phyloP scores from a whole-genome alignment of 2,329 filamentous ascomycete genomes.

The Fusarium sp. region DNA sequence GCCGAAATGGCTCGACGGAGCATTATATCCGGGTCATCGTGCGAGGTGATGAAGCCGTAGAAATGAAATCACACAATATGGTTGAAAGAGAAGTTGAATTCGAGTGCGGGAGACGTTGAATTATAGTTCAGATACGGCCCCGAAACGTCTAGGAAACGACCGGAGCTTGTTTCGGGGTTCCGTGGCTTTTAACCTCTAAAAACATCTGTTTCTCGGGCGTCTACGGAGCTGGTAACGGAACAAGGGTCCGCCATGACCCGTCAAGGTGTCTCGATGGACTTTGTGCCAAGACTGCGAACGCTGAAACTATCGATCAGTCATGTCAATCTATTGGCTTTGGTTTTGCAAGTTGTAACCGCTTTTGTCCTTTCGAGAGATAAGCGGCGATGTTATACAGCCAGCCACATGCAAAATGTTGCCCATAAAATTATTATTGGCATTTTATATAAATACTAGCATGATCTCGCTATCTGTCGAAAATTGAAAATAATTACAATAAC shows the following conservation, averaged over 20 bases:
- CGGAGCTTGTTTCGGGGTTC: constrained; percentile 26
- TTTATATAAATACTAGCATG: constrained; percentile 4
- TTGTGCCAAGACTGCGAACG: constrained; percentile 10
- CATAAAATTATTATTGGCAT: background rate
- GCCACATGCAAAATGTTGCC: constrained; percentile 2
- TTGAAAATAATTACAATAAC: background rate
- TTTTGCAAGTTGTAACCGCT: background rate
- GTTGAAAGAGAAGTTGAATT: constrained; percentile 5
- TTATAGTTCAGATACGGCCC: constrained; percentile 34
- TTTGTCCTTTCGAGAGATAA: constrained; percentile 10
- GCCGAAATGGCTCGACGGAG: constrained; percentile 13
- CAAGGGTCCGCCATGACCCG: constrained; percentile 11
- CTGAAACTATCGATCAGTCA: constrained; percentile 5
- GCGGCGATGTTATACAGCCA: constrained; percentile 8
- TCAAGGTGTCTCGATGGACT: constrained; percentile 8
- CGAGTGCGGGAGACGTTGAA: constrained; percentile 34
- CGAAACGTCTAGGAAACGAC: constrained; percentile 25
- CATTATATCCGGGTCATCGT: constrained; percentile 11
- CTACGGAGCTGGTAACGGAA: constrained; percentile 32
- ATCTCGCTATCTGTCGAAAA: constrained; percentile 3
- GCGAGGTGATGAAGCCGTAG: background rate
- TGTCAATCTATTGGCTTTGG: constrained; percentile 32
- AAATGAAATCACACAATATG: background rate
- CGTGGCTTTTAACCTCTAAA: constrained; percentile 5
- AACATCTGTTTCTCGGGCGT: constrained; percentile 35